Evolutionary conservation across 208 protist genomes (phyloP), one percentile per base, ranked within the genome.

Genomic region (Acanthamoeba rhysodes): DNA sequence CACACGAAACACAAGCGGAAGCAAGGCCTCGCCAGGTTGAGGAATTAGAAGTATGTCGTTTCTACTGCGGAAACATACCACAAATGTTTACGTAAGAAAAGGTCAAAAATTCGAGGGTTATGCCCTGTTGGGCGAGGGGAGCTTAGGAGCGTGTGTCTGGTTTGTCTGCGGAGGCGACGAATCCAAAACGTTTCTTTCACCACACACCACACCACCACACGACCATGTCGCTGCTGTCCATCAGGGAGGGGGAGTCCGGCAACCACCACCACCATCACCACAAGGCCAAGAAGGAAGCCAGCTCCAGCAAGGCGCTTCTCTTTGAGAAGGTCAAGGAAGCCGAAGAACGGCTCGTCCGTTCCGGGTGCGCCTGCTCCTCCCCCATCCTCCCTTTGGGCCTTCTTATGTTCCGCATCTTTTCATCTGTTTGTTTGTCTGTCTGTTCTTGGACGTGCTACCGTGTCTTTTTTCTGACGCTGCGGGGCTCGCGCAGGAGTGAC

Each of bases 251-350:
- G 7, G 80, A 88, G 80, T 88, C 80, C 0, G 41, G 50, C 27
- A 37, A 27, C 41, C 74, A 82, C 37, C 74, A 48, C 74, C 74
- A 82, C 2, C 74, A 82, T 41, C 74, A 80, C 72, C 1, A 88
- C n/a, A 64, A 64, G 50, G 37, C 72, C 72, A 80, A 27, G 24
- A 88, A 88, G 80, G 80, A 88, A 0, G 4, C 80, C 20, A 27
- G 32, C 41, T 64, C 80, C 41, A 88, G 80, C 80, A 88, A 64
- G 80, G 41, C 80, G 22, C 41, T 64, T 24, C 80, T 88, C 27
- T 88, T 45, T n/a, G 50, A 55, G 41, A 88, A 88, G 27, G 80
- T 88, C 48, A 88, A 88, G 80, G 80, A 88, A 27, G 80, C 80
- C 22, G 80, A 88, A n/a, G 29, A 24, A 10, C 41, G 50, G 14